Base-by-base conservation (phyloP, 2,329 filamentous ascomycete species). In the Monosporascus sp. region DNA sequence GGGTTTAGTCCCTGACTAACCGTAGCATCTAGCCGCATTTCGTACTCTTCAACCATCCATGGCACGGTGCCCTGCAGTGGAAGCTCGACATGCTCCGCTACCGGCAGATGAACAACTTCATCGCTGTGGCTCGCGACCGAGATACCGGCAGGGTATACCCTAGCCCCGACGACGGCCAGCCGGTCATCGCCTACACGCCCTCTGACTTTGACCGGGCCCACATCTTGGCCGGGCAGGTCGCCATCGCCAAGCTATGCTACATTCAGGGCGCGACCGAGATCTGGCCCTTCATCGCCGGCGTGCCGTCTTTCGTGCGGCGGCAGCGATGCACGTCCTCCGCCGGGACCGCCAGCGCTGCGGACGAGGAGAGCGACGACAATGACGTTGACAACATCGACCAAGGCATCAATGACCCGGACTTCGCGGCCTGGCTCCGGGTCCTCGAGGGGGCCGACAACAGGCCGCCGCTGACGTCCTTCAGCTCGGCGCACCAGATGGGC, bases 401-500 rank as follows among this genome's bases (percentile, higher is more conserved):
- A 22, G 80, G 81, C 44, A 74, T 84, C 60, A 82, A 79, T 38
- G 83, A 89, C 60, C 69, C 77, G 1, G 70, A 66, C 1, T 90
- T 91, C 69, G 73, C 75, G 31, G 71, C 74, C 7, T 91, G 87
- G 87, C 70, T 89, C 2, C 66, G 67, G 6, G 66, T 73, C 50
- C 55, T 86, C 14, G 69, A 77, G 52, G 65, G 64, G 37, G 71
- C 82, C 20, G 76, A 79, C 40, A 79, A 78, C 48, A 73, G 71
- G 54, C 74, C 76, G 19, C 80, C 82, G 0, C 72, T 77, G 31
- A 74, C 76, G 22, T 67, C 73, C n/a, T 89, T 83, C 62, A 72
- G 77, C 31, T 87, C 84, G n/a, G 89, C 88, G 19, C 89, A 93
- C 69, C 89, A 92, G 73, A 92, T 92, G 88, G 86, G 88, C 22